Evolutionary conservation across 2,329 filamentous ascomycete genomes (phyloP).

Genomic region (Colletotrichum karsti): DNA sequence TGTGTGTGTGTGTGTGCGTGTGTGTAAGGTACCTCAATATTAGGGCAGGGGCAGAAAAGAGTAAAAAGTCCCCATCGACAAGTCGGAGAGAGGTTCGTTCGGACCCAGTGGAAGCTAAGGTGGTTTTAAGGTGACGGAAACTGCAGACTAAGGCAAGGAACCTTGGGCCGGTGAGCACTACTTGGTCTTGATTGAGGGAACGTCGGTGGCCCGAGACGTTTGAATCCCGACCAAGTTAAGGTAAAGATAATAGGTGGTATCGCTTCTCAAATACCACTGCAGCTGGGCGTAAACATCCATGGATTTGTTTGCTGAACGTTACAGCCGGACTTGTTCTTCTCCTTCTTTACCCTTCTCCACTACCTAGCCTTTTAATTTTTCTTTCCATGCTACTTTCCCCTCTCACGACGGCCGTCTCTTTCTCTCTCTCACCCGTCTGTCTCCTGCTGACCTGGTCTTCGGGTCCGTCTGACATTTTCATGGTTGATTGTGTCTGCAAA

Average conservation of each 20-base stretch:
- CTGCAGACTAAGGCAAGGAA: neutral
- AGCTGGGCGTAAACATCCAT: neutral
- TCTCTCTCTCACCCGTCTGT: neutral
- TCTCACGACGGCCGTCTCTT: neutral
- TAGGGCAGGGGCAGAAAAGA: neutral
- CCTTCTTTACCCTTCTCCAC: too few species aligned
- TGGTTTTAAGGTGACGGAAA: neutral
- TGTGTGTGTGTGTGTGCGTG: neutral
- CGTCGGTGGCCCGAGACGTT: neutral
- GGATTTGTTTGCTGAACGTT: too few species aligned
- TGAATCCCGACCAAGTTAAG: too few species aligned
- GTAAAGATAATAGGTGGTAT: too few species aligned
- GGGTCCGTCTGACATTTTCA: neutral
- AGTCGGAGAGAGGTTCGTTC: neutral
- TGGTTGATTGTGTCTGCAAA: neutral
- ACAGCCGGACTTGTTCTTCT: too few species aligned
- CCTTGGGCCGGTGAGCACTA: neutral
- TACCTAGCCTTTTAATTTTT: neutral
- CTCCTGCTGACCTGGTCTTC: neutral
- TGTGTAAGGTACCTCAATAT: neutral
- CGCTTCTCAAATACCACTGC: neutral
- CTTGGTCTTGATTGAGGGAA: neutral
- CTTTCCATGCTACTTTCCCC: neutral
- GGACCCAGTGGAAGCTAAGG: neutral
- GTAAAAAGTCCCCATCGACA: neutral